Evolutionary conservation across 2,329 filamentous ascomycete species (phyloP).

Genomic region (Calonectria pseudoturangicola): DNA sequence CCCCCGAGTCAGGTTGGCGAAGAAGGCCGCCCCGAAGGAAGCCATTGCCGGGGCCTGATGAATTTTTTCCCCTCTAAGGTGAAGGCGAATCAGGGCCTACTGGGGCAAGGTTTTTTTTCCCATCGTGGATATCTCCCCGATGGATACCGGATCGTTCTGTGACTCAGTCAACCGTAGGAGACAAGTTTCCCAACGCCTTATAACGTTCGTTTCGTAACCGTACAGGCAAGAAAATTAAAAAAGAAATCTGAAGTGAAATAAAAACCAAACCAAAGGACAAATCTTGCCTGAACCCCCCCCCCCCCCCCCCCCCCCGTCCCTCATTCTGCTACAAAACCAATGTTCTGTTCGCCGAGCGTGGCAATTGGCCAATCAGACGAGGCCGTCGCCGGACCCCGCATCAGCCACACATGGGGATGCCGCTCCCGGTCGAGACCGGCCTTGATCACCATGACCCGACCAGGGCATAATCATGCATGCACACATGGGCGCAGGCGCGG

Average conservation of each 20-base stretch:
- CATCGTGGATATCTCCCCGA: constrained; percentile 6
- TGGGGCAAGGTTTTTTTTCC: constrained; percentile 15
- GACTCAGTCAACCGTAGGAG: not conserved
- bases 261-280: not conserved
- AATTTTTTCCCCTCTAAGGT: not conserved
- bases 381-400: constrained; percentile 38
- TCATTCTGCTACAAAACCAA: not conserved
- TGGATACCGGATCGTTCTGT: not conserved
- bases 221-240: not conserved
- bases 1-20: constrained; percentile 27
- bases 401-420: not conserved
- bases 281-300: not conserved
- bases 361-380: constrained; percentile 33
- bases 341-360: not conserved
- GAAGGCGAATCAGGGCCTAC: not conserved
- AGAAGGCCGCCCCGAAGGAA: not conserved
- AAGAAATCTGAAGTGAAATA: not conserved
- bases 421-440: constrained; percentile 26
- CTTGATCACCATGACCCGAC: constrained; percentile 21
- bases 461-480: constrained; percentile 19
- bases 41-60: not conserved
- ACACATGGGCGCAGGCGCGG: not conserved
- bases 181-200: not conserved
- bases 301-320: not conserved
- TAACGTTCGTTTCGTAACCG: no score